These are phyloP conservation scores for Melocanna baccifera DNA, from an alignment of 176 grass and related monocot species.

Conservation along the genomic window DNA sequence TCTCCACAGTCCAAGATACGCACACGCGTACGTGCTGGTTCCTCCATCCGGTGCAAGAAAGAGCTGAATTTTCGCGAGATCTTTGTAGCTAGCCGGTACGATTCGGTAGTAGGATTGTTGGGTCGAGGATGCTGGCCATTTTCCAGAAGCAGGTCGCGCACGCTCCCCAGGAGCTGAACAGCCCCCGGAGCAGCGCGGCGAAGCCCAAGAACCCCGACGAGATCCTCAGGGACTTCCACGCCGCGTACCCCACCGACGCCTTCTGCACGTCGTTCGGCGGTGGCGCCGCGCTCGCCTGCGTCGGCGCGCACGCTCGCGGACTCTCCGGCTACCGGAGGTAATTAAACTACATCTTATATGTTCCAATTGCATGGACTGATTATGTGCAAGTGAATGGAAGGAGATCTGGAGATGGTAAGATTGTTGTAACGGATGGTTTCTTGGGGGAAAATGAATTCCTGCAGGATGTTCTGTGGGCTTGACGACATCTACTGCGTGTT, in stretches of 20 bases:
- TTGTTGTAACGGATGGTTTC: not conserved
- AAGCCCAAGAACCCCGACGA: slow-evolving; percentile 66
- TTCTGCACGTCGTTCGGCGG: slow-evolving; percentile 67
- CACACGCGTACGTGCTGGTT: not conserved
- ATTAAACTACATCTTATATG: not conserved
- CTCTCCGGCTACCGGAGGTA: slow-evolving; percentile 33
- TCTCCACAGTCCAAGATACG: too few relatives aligned
- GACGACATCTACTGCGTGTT: slow-evolving; percentile 91
- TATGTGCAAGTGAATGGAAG: not conserved
- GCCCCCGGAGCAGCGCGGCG: slow-evolving; percentile 43
- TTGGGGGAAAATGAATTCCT: not conserved
- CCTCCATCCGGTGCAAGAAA: not conserved
- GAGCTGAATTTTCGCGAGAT: too few relatives aligned
- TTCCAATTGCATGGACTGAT: not conserved
- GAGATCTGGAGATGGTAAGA: not conserved
- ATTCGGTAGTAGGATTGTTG: not conserved
- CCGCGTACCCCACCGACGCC: slow-evolving; percentile 40
- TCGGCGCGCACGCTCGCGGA: slow-evolving; percentile 1
- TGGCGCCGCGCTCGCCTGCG: slow-evolving; percentile 81
- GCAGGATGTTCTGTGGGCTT: slow-evolving; percentile 76
- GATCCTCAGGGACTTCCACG: slow-evolving; percentile 73
- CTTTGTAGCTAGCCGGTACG: too few relatives aligned
- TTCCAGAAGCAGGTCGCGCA: slow-evolving; percentile 85
- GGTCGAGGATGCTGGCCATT: slow-evolving; percentile 65
- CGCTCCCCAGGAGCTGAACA: slow-evolving; percentile 80